Conservation (phyloP, 2,329 filamentous ascomycete species). For the Magnaporthiopsis incrustans region DNA sequence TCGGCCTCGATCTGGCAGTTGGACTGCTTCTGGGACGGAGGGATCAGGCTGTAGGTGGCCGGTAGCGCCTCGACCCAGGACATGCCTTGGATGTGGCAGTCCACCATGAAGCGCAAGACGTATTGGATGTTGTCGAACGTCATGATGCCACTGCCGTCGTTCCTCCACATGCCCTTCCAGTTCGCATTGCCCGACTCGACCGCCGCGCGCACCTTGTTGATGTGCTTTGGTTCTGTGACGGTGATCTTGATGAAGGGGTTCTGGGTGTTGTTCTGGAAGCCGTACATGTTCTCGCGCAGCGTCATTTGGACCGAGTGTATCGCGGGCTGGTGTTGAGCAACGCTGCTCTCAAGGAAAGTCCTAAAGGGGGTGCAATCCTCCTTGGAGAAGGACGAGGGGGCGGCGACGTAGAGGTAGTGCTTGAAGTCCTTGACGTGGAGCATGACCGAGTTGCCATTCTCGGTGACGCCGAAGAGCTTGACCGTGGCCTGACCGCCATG, state of each 20-base stretch:
- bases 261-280: constrained; percentile 88
- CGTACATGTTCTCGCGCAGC: constrained; percentile 84
- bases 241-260: constrained; percentile 91
- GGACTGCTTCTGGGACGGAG: constrained; percentile 62
- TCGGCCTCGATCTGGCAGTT: constrained; percentile 95
- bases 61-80: constrained; percentile 88
- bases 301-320: constrained; percentile 78
- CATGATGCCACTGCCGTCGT: constrained; percentile 59
- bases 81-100: constrained; percentile 92
- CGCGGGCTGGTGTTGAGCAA: constrained; percentile 59
- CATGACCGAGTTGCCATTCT: constrained; percentile 79
- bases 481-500: constrained; percentile 69
- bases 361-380: constrained; percentile 74
- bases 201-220: constrained; percentile 63
- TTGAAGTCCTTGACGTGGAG: constrained; percentile 93
- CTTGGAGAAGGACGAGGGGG: constrained; percentile 71
- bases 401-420: constrained; percentile 91
- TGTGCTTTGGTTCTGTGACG: constrained; percentile 80
- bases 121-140: constrained; percentile 98
- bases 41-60: constrained; percentile 63
- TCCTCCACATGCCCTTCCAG: constrained; percentile 85
- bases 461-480: constrained; percentile 88
- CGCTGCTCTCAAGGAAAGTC: constrained; percentile 68
- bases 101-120: constrained; percentile 94
- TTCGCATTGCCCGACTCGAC: constrained; percentile 75